Evolutionary conservation across 2,329 filamentous ascomycete genomes (phyloP).

Genomic region (Leptographium wingfieldii): DNA sequence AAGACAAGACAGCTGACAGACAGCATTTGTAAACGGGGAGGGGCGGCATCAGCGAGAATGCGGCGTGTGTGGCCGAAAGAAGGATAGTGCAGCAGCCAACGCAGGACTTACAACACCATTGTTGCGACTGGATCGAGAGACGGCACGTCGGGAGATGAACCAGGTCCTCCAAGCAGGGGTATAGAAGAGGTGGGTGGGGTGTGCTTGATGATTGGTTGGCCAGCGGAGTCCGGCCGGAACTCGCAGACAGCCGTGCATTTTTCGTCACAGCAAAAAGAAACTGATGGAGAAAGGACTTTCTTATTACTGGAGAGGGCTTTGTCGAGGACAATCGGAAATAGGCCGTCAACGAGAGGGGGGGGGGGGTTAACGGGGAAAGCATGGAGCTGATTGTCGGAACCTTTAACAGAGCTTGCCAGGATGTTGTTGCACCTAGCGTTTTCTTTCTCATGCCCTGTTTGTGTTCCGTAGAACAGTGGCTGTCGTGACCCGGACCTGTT

Average conservation of each 20-base stretch:
- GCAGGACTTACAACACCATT: neutral
- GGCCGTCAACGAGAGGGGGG: neutral
- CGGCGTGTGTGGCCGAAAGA: neutral
- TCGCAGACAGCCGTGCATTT: neutral
- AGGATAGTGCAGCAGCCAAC: neutral
- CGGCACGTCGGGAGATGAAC: neutral
- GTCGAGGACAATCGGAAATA: neutral
- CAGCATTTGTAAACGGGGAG: neutral
- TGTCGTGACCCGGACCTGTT: neutral
- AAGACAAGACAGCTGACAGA: neutral
- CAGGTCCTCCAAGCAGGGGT: neutral
- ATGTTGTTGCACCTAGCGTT: neutral
- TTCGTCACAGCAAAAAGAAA: neutral
- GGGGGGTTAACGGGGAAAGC: neutral
- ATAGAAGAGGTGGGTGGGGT: neutral
- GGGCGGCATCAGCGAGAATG: neutral
- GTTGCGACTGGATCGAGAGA: neutral
- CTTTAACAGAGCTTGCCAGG: neutral
- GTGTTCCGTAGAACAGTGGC: neutral
- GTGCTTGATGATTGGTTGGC: neutral
- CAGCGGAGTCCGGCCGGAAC: neutral
- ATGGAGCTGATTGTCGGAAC: neutral
- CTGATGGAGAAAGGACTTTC: neutral
- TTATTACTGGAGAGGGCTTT: neutral
- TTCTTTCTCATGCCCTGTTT: neutral